Base-by-base conservation (phyloP, 371 early-diverging fungal species). In the Coemansia sp. region DNA sequence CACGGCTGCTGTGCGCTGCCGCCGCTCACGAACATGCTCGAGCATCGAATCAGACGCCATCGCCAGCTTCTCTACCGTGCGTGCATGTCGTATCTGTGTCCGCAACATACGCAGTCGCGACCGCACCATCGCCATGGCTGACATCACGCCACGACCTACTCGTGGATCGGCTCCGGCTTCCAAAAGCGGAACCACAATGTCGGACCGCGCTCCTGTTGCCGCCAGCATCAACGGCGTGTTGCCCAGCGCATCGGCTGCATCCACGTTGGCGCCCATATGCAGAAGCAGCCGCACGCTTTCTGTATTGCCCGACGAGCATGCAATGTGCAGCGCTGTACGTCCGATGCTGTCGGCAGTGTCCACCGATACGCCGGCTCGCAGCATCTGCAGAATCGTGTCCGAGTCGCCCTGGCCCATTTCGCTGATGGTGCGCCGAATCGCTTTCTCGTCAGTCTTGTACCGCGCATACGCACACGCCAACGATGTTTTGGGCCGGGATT, bases 271-370 rank as follows among this genome's bases (percentile, higher is more conserved):
- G 24, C 86, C 86, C 63, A 69, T 57, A 16, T 85, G 85, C 2
- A 87, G 58, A 13, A 88, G 80, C 39, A 84, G 59, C 22, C 81
- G 71, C 45, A 80, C 79, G 0, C 80, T 58, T 6, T 63, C 57
- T 13, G 63, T 34, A 48, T 80, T 82, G 13, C 86, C 86, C 14
- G 69, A 47, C n/a, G 79, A 68, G 48, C 84, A 78, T 8, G 86
- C 86, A 8, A 84, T 51, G n/a, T 84, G 85, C 27, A 87, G 72
- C 1, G 88, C 79, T 13, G 81, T 77, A 29, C 77, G 68, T 7
- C 79, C 72, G 0, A 40, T 31, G 0, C 57, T 37, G 55, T 79
- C 79, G 10, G n/a, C 11, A 0, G 47, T 42, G 34, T 72, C 55
- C n/a, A 61, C 71, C 4, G 57, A 55, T 0, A 48, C 53, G 5